Percentiles rank a stretch among this genome's conserved stretches.
These are phyloP conservation scores for Coniochaeta sp. DNA, from an alignment of 2,329 filamentous ascomycete species.

Conservation along the genomic window DNA sequence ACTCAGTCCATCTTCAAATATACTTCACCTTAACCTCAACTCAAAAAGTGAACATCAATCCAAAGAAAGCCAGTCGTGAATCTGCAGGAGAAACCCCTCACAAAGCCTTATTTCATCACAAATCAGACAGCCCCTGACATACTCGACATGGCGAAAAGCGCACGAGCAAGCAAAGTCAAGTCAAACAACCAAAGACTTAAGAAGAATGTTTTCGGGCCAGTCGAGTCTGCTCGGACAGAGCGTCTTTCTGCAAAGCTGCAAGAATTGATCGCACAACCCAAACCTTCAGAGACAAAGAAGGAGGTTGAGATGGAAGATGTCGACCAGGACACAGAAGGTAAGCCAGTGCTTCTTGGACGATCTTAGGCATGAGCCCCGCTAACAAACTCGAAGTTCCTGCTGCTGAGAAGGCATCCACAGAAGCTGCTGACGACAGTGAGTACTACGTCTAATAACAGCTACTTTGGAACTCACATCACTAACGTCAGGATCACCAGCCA, in stretches of 20 bases:
- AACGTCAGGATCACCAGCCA: conserved; percentile 26
- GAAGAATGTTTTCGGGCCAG: conserved; percentile 74
- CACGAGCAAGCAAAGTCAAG: conserved; percentile 73
- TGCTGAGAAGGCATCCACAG: conserved; percentile 14
- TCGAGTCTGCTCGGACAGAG: conserved; percentile 70
- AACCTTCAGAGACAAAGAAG: conserved; percentile 47
- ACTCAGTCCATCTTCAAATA: neutral
- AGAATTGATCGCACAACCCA: conserved; percentile 70
- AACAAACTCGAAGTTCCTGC: conserved; percentile 14
- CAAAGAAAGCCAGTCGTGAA: neutral
- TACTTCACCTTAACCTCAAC: neutral
- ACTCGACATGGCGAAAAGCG: conserved; percentile 75
- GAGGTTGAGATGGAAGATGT: conserved; percentile 35
- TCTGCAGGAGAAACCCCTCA: neutral
- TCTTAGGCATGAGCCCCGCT: conserved; percentile 4
- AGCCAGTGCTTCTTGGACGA: neutral
- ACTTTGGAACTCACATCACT: neutral
- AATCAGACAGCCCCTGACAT: neutral
- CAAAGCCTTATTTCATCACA: neutral
- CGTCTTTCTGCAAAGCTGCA: conserved; percentile 80
- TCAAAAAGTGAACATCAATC: neutral
- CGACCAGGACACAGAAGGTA: conserved; percentile 35
- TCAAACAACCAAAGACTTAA: conserved; percentile 77
- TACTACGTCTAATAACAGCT: conserved; percentile 1
- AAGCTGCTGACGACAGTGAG: conserved; percentile 13